Evolutionary conservation across 31 red algal genomes (phyloP).

Genomic region (Endocladia muricata): DNA sequence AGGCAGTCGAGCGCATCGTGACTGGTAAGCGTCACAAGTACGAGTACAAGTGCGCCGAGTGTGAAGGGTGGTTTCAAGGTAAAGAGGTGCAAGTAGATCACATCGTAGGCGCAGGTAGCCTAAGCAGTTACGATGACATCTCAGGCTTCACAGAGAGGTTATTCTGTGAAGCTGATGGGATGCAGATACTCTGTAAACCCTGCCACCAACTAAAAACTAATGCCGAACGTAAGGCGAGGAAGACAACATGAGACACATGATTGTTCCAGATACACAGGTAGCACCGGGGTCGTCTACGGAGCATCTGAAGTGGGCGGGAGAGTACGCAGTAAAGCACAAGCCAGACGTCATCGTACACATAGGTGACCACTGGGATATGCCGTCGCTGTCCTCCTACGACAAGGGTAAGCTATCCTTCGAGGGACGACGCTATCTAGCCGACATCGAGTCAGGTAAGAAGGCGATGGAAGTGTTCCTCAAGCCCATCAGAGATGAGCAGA

Average conservation of each 20-base stretch:
- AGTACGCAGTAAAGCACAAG: neutral
- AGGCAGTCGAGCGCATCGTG: too few relatives aligned
- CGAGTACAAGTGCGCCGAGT: too few relatives aligned
- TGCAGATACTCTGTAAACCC: slow-evolving; percentile 7
- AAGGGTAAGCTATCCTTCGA: slow-evolving; percentile 4
- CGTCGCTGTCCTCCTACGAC: slow-evolving; percentile 3
- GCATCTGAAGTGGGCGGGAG: neutral
- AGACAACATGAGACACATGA: neutral
- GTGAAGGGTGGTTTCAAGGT: too few relatives aligned
- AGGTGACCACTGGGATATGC: slow-evolving; percentile 1
- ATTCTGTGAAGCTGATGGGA: too few relatives aligned
- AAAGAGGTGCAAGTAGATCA: too few relatives aligned
- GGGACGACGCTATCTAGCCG: neutral
- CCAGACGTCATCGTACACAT: neutral
- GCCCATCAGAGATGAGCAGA: neutral
- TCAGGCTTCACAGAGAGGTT: too few relatives aligned
- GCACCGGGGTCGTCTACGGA: neutral
- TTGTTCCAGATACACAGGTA: neutral
- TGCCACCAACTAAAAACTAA: neutral
- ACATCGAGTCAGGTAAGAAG: slow-evolving; percentile 4
- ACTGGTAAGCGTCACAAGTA: too few relatives aligned
- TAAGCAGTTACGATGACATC: too few relatives aligned
- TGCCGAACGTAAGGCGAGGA: neutral
- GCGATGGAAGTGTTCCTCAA: neutral
- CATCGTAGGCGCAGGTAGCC: too few relatives aligned